Conservation (phyloP, 768 basidiomycete species). For the Xerocomus potaroensis region DNA sequence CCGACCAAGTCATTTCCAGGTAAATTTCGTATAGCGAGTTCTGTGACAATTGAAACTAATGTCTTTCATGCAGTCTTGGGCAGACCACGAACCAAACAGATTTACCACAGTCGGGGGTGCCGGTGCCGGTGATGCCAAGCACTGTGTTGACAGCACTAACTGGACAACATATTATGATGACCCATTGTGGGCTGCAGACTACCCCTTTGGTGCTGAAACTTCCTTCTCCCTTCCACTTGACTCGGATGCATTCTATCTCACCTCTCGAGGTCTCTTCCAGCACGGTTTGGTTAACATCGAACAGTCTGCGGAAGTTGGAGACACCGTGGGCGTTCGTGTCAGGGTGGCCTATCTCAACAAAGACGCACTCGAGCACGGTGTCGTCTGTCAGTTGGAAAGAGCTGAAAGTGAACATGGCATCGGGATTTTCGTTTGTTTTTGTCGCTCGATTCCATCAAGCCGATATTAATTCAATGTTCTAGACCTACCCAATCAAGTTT, state of each 20-base stretch:
- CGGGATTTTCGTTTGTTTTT: slow-evolving; percentile 32
- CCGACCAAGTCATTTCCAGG: slow-evolving; percentile 3
- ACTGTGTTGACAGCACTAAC: slow-evolving; percentile 17
- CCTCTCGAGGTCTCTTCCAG: slow-evolving; percentile 28
- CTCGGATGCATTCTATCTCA: slow-evolving; percentile 28
- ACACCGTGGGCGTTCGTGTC: slow-evolving; percentile 28
- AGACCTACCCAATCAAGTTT: slow-evolving; percentile 30
- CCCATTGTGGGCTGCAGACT: slow-evolving; percentile 19
- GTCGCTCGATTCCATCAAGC: background rate
- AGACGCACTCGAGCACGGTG: slow-evolving; percentile 17
- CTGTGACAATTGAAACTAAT: background rate
- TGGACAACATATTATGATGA: slow-evolving; percentile 24
- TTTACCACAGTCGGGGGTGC: too few relatives aligned
- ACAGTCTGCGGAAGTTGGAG: slow-evolving; percentile 25
- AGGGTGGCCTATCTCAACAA: slow-evolving; percentile 21
- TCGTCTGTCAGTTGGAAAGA: slow-evolving; percentile 30
- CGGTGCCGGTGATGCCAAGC: background rate
- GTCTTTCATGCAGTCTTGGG: slow-evolving; percentile 7
- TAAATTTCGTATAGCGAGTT: background rate
- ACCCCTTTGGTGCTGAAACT: slow-evolving; percentile 25
- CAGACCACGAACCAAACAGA: background rate
- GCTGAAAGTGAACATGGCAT: slow-evolving; percentile 23
- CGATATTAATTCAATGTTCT: background rate
- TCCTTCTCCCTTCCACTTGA: slow-evolving; percentile 29
- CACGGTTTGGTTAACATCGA: slow-evolving; percentile 26